Evolutionary conservation across 805 yeast genomes (phyloP), one percentile per base, ranked within the genome.

Genomic region (Hanseniaspora mollemarum): DNA sequence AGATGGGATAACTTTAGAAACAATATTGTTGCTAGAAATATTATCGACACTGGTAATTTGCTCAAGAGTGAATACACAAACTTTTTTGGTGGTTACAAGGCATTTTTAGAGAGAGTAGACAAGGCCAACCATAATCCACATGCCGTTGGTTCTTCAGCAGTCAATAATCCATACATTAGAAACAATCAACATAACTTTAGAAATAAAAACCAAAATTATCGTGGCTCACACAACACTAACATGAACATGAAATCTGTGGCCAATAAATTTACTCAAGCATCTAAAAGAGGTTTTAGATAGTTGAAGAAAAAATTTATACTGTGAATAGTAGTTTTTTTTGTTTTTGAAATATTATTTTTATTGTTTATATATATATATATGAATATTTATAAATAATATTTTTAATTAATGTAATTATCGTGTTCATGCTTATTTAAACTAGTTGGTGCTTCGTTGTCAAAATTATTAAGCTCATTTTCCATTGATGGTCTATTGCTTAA

Each of bases 31-130:
- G 35, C 44, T 16, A 48, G 33, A 29, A 40, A 39, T 15, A 24
- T 33, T 16, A 35, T 48, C 12, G 37, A 40, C 15, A 39, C 38
- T 39, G 41, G 45, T 5, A 46, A 39, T 18, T 31, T 38, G 18
- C 12, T 18, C 12, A 18, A 24, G 10, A 39, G 32, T 16, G 45
- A 42, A 26, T 48, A 48, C 41, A 38, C 51, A 3, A 48, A 48
- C 38, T 40, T 31, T 18, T 48, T 32, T 37, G 51, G 51, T 10
- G 51, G 51, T 9, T 48, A 32, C 33, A 48, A 48, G n/a, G 28
- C 40, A 3, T 48, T 40, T 41, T n/a, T 48, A 15, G 21, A 40
- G 16, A 32, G 43, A n/a, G 15, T 25, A 3, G 26, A n/a, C 4
- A 22, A 25, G n/a, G 19, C 16, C 5, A 9, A 16, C 18, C 21